Base-by-base conservation (phyloP, 2,329 filamentous ascomycete genomes). In the Ascochyta rabiei region DNA sequence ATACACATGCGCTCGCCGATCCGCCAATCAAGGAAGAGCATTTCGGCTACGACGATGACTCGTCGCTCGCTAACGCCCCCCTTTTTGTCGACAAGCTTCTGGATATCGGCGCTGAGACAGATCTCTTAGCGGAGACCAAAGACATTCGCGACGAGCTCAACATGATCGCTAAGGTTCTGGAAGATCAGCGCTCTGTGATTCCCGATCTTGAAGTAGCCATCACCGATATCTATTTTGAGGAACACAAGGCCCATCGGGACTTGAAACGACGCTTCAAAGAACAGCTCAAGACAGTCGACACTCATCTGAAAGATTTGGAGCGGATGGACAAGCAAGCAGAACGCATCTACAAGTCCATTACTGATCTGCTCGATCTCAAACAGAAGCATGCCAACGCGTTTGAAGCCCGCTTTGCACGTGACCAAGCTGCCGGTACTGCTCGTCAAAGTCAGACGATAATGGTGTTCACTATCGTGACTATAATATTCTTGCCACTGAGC, bases 341-440 rank as follows among this genome's bases (percentile, higher is more conserved):
- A 53, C 79, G 81, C 19, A 83, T 87, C 56, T 87, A 87, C 64
- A 75, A 80, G 38, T 82, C 80, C 52, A 80, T 88, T 39, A 86
- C 82, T 0, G 82, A 88, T 60, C 74, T 89, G 5, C 80, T 89
- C 0, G 86, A 89, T 59, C 78, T 88, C 1, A 89, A 89, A 64
- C 86, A 89, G 63, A 88, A 88, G 69, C 85, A 89, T 53, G 85
- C 85, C 59, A 89, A 88, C 71, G 85, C 84, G 0, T 82, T 87
- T 41, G 86, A 89, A 66, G 86, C 86, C 1, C 81, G 85, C 2
- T 87, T 83, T 47, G 81, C 82, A 0, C 77, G 82, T 16, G 83
- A 87, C 44, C 85, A 87, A 68, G 86, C 86, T 0, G 80, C 83
- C 2, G 82, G 83, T 1, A 86, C 86, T 0, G 83, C 84, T 0